Evolutionary conservation across 1,139 yeast genomes (phyloP), one percentile per base, ranked within the genome.

Genomic region (Kurtzmaniella quercitrusa): DNA sequence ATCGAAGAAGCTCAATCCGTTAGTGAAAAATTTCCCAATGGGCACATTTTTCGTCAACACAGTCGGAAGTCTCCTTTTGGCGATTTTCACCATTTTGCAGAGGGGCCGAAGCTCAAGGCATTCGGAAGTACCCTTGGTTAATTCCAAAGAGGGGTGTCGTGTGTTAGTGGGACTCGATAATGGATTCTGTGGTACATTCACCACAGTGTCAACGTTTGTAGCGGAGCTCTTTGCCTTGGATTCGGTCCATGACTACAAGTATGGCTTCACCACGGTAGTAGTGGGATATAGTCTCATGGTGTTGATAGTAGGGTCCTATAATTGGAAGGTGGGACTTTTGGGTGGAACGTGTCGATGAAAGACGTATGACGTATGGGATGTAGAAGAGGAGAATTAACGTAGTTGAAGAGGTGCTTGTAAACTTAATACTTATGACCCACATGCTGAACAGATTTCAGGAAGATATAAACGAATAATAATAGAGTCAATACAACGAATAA

Each of bases 41-140:
- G 98, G 98, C 1, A 91, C 98, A 0, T 85, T 83, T 48, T 40
- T 71, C 0, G 90, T 85, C 5, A 91, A 91, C 57, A 50, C 79
- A 1, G 17, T 68, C 0, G 95, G 90, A 0, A 72, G 84, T 1
- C 40, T 74, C 1, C 40, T 88, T 0, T 58, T 86, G n/a, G 79
- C 84, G 0, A 61, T 83, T 0, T 60, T 85, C 34, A 68, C 71
- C 1, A 47, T 89, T 2, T 49, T 86, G 6, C 64, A 62, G 29
- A 56, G 79, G 49, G 83, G 91, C n/a, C 61, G 61, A 45, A 34
- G 44, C 1, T 12, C 37, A 34, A 41, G 43, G 46, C 29, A 38
- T 11, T 31, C 36, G 10, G 27, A 36, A n/a, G 33, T 44, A 9
- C 41, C 42, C 3, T 7, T 38, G 12, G 59, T 78, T 1, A 48